Evolutionary conservation across 2,329 filamentous ascomycete genomes (phyloP).

Genomic region (Tolypocladium amazonense): DNA sequence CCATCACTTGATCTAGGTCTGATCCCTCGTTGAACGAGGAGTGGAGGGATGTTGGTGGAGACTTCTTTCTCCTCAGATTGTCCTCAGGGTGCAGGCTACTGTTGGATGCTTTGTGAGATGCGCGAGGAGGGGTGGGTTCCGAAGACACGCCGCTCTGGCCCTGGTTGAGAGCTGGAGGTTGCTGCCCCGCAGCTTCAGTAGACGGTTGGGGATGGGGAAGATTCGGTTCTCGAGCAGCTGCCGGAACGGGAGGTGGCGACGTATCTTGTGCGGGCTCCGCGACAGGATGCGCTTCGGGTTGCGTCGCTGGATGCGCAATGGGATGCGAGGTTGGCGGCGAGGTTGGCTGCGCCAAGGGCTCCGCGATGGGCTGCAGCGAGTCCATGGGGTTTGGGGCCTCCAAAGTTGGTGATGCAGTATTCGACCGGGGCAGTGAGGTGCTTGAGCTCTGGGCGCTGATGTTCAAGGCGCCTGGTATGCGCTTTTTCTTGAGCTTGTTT

Average conservation of each 20-base stretch:
- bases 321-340: background rate
- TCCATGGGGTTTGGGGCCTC: conserved; percentile 40
- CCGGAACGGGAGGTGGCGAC: background rate
- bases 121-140: conserved; percentile 32
- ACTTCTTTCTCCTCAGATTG: conserved; percentile 54
- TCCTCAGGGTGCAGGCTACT: conserved; percentile 31
- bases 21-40: conserved; percentile 74
- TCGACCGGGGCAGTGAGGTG: conserved; percentile 51
- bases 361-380: conserved; percentile 5
- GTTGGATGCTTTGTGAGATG: conserved; percentile 33
- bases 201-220: background rate
- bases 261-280: background rate
- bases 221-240: background rate
- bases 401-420: conserved; percentile 32
- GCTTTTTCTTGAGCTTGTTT: conserved; percentile 87
- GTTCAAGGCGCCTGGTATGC: conserved; percentile 63
- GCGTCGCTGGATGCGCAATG: background rate
- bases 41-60: conserved; percentile 66
- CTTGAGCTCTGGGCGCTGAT: conserved; percentile 87
- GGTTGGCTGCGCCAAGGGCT: background rate
- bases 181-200: conserved; percentile 3
- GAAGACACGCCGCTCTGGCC: conserved; percentile 23
- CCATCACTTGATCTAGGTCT: conserved; percentile 58
- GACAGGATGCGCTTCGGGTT: background rate
- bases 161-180: conserved; percentile 6